Evolutionary conservation across 2,329 filamentous ascomycete genomes (phyloP), one percentile per base, ranked within the genome.

Genomic region (Aulographum hederae): DNA sequence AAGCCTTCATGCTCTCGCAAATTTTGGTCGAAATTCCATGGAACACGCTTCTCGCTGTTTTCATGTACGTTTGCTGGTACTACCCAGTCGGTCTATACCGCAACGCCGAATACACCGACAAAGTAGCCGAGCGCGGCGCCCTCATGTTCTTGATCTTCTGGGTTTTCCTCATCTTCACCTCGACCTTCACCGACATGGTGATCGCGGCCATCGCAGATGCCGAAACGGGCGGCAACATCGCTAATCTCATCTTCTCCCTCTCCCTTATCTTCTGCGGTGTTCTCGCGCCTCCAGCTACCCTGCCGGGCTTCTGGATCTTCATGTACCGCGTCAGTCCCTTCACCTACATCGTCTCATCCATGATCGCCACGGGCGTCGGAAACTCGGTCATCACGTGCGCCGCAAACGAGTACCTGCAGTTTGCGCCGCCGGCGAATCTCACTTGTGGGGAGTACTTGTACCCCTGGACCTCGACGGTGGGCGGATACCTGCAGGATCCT

Each of bases 21-120:
- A 78, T 93, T 39, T 56, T 84, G 18, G 80, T 86, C 36, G 85
- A 93, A 51, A 58, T 93, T 2, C 80, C 82, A 0, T 93, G 79
- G 74, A 82, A 91, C 48, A 67, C 73, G 0, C 53, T 89, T 27
- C 75, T 79, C 64, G 69, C 72, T 3, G 63, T 74, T n/a, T 56
- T 91, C 40, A 75, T 85, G 58, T 92, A 63, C 60, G 64, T 81
- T 45, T 73, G 65, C 50, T 86, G 78, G 69, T 93, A 92, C 60
- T 93, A 85, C 48, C 82, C 2, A 5, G 69, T 91, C 33, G 80
- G 79, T 2, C 65, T 89, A 21, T 72, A 81, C 51, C 54, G 57
- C 36, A 85, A 86, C 45, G 78, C 78, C 2, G 55, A 61, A 12
- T 60, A 60, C 1, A 69, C 70, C 3, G 65, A 65, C 37, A 58